Evolutionary conservation across 2,329 filamentous ascomycete species (phyloP).

Genomic region (Bipolaris bicolor): DNA sequence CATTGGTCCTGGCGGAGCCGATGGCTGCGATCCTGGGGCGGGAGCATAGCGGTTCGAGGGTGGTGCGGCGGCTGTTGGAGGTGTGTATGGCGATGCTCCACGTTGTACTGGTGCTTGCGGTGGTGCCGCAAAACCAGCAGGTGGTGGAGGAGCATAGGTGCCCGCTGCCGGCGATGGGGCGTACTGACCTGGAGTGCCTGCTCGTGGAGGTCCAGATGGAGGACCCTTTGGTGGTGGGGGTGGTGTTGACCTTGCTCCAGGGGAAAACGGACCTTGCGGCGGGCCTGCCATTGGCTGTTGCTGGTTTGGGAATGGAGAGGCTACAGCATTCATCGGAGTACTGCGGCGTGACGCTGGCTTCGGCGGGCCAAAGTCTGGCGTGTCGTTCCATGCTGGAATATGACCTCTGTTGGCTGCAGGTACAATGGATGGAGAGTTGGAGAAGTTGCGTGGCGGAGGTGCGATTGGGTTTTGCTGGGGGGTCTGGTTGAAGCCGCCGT

Average conservation of each 20-base stretch:
- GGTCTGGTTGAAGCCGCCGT: slow-evolving; percentile 56
- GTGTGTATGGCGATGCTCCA: slow-evolving; percentile 84
- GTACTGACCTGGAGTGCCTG: slow-evolving; percentile 65
- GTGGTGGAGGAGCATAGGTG: slow-evolving; percentile 67
- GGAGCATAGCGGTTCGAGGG: slow-evolving; percentile 67
- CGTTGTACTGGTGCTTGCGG: slow-evolving; percentile 68
- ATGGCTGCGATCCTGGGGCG: slow-evolving; percentile 64
- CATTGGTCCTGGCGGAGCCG: slow-evolving; percentile 35
- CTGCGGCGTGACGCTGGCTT: slow-evolving; percentile 73
- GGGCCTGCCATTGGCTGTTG: slow-evolving; percentile 58
- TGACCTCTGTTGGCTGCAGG: slow-evolving; percentile 74
- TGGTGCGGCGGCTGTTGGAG: slow-evolving; percentile 72
- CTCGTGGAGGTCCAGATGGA: slow-evolving; percentile 52
- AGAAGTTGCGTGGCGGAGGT: slow-evolving; percentile 69
- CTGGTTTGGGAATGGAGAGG: slow-evolving; percentile 75
- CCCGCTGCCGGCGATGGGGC: slow-evolving; percentile 59
- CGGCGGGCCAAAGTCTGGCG: slow-evolving; percentile 75
- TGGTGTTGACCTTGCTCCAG: slow-evolving; percentile 67
- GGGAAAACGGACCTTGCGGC: slow-evolving; percentile 65
- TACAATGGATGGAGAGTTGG: slow-evolving; percentile 65
- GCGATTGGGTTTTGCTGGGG: slow-evolving; percentile 55
- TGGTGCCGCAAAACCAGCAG: slow-evolving; percentile 53
- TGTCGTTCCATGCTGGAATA: slow-evolving; percentile 90
- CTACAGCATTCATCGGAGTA: slow-evolving; percentile 75
- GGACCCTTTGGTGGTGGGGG: slow-evolving; percentile 83